These are phyloP conservation scores for Blastobotrys muscicola DNA, from an alignment of 805 yeast genomes.

Conservation along the genomic window DNA sequence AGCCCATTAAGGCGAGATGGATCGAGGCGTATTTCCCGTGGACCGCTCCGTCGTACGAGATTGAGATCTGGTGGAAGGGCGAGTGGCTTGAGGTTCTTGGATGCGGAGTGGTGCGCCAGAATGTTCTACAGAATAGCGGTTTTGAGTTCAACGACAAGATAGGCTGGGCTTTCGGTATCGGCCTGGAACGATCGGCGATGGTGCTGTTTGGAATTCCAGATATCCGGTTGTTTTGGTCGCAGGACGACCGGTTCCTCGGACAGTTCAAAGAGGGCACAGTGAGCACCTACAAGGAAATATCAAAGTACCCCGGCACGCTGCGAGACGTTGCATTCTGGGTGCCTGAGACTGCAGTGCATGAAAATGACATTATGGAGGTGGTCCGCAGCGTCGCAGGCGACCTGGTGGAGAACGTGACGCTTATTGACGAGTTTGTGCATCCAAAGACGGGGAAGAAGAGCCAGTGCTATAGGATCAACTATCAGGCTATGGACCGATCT, in stretches of 20 bases:
- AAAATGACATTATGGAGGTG: slow-evolving; percentile 88
- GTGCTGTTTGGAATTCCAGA: slow-evolving; percentile 90
- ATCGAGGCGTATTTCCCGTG: slow-evolving; percentile 93
- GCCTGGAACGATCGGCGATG: slow-evolving; percentile 94
- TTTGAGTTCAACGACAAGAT: slow-evolving; percentile 38
- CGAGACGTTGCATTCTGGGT: slow-evolving; percentile 94
- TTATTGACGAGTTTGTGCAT: slow-evolving; percentile 74
- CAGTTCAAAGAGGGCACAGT: slow-evolving; percentile 67
- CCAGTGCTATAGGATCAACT: slow-evolving; percentile 81
- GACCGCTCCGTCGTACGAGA: slow-evolving; percentile 98
- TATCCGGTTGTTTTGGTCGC: slow-evolving; percentile 85
- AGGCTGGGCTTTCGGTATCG: slow-evolving; percentile 98
- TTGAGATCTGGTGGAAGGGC: slow-evolving; percentile 98
- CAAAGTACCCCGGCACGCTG: slow-evolving; percentile 77
- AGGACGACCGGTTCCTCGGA: slow-evolving; percentile 60
- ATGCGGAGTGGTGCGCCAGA: slow-evolving; percentile 80
- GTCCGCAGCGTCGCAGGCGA: slow-evolving; percentile 78
- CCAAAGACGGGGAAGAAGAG: slow-evolving; percentile 71
- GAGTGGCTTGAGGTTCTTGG: slow-evolving; percentile 98
- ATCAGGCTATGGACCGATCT: slow-evolving; percentile 93
- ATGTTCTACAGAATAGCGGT: slow-evolving; percentile 67
- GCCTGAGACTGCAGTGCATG: slow-evolving; percentile 49
- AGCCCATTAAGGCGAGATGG: slow-evolving; percentile 86
- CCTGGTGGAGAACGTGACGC: slow-evolving; percentile 73
- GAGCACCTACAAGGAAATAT: slow-evolving; percentile 72